Evolutionary conservation across 2,329 filamentous ascomycete genomes (phyloP), one percentile per base, ranked within the genome.

Genomic region (Pseudofabraea citricarpa): DNA sequence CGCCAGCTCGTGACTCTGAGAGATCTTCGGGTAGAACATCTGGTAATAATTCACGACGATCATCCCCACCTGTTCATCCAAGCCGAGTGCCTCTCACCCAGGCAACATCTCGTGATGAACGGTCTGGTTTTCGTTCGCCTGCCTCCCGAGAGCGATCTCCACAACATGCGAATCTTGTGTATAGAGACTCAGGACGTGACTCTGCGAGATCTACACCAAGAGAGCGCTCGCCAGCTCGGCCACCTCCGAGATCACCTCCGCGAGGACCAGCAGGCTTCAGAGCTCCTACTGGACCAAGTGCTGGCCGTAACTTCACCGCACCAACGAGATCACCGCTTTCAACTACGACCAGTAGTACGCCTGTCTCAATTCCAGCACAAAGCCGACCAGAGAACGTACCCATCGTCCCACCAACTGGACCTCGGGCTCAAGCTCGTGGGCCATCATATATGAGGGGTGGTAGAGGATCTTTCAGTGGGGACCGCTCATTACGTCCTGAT

Each of bases 11-110:
- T 31, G 59, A 67, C 16, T 71, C 71, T 24, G 70, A 69, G 29
- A 70, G 73, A 40, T 67, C 69, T 32, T 77, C 74, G 18, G 73
- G 70, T 18, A 64, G 71, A 44, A 74, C 71, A 29, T 83, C 80
- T 7, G 71, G 64, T 16, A 79, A 74, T 16, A 79, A 75, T 22
- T 83, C 80, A 18, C 73, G 78, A 44, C 71, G 77, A 38, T 81
- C 81, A 7, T 83, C 81, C 5, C 81, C 81, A 13, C 74, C 68
- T 20, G 62, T 74, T 12, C 75, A 79, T 53, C 70, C 72, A 13
- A 80, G 78, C 50, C 70, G 75, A 52, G 57, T 68, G 39, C 69
- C 65, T 37, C 55, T 70, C 15, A 58, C 66, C 29, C 51, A 66
- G 47, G 55, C 61, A 15, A 50, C 61, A 44, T 52, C 57, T 20